These are phyloP conservation scores for Barbarea vulgaris DNA, from an alignment of 345 rosid species.

Conservation along the genomic window DNA sequence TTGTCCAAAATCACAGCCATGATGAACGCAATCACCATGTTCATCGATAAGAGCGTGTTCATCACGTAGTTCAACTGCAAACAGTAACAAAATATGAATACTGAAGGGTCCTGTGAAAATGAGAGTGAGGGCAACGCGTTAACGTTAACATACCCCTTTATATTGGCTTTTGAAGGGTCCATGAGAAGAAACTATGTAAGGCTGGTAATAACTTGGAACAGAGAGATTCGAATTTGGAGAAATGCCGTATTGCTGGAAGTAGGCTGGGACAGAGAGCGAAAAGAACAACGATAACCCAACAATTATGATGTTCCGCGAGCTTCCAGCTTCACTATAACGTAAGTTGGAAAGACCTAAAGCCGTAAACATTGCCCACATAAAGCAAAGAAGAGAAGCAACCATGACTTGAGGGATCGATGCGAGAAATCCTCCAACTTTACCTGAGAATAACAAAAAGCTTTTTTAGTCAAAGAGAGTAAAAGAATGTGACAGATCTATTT, in stretches of 20 bases:
- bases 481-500: neutral
- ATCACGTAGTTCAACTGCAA: constrained; percentile 84
- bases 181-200: constrained; percentile 85
- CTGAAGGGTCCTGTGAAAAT: neutral
- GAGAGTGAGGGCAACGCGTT: neutral
- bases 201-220: constrained; percentile 86
- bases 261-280: constrained; percentile 87
- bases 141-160: constrained; percentile 66
- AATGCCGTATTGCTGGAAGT: constrained; percentile 92
- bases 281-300: constrained; percentile 87
- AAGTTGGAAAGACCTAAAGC: constrained; percentile 94
- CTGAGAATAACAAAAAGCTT: constrained; percentile 44
- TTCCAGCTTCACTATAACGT: constrained; percentile 98
- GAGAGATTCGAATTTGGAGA: constrained; percentile 75
- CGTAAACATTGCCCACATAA: constrained; percentile 97
- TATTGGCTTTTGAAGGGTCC: constrained; percentile 78
- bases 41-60: constrained; percentile 76
- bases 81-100: neutral
- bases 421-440: constrained; percentile 94
- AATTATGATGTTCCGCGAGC: constrained; percentile 91
- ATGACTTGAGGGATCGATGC: constrained; percentile 96
- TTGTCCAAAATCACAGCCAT: constrained; percentile 88
- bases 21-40: constrained; percentile 90
- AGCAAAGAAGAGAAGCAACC: constrained; percentile 97
- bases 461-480: neutral